These are phyloP conservation scores for Vicia faba DNA, from an alignment of 306 rosid species.

Conservation along the genomic window DNA sequence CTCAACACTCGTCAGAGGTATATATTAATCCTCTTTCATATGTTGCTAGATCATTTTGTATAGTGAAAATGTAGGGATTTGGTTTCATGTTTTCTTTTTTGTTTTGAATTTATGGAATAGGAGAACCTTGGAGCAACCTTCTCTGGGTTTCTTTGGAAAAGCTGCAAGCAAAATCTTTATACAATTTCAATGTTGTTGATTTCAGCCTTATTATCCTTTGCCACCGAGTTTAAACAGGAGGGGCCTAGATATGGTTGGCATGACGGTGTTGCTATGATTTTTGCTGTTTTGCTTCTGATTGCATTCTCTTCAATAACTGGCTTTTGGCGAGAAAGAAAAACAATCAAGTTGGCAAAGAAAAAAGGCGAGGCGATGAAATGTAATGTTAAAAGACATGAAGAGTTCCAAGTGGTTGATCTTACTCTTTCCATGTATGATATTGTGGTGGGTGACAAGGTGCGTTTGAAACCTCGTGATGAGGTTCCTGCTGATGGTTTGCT, in stretches of 20 bases:
- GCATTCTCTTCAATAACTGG: constrained; percentile 38
- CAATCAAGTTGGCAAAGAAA: constrained; percentile 33
- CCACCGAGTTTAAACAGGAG: constrained; percentile 45
- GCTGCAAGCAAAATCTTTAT: constrained; percentile 40
- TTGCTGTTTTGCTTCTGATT: constrained; percentile 44
- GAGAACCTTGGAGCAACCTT: constrained; percentile 22
- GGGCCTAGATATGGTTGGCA: constrained; percentile 66
- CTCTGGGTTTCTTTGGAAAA: constrained; percentile 27
- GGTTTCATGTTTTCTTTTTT: not conserved
- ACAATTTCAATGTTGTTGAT: constrained; percentile 40
- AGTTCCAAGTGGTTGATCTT: not conserved
- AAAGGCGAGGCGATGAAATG: constrained; percentile 33
- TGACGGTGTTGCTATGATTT: constrained; percentile 52
- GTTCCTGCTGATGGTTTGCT: constrained; percentile 71
- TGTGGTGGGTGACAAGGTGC: constrained; percentile 49
- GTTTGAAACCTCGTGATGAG: constrained; percentile 44
- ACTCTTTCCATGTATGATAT: constrained; percentile 35
- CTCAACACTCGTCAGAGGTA: constrained; percentile 44
- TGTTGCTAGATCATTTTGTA: not conserved
- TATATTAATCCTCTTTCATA: not conserved
- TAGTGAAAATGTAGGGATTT: not conserved
- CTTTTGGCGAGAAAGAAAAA: constrained; percentile 37
- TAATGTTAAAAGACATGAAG: constrained; percentile 41
- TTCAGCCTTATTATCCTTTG: constrained; percentile 50
- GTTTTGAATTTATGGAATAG: constrained; percentile 27